These are phyloP conservation scores for Mycosarcoma mackinlayi DNA, from an alignment of 1,284 basidiomycete genomes.

Conservation along the genomic window DNA sequence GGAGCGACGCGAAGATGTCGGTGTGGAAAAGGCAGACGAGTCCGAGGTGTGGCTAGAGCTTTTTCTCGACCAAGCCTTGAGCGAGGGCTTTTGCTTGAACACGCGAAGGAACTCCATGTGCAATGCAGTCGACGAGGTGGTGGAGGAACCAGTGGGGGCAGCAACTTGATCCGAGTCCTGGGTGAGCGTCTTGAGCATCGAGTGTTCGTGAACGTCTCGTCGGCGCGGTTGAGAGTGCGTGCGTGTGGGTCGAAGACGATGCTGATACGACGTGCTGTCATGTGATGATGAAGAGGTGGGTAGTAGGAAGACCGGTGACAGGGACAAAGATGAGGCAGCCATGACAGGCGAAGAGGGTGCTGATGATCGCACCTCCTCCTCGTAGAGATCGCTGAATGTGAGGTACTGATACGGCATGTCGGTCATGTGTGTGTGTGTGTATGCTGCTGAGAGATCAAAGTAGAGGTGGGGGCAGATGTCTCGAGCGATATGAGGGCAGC, in stretches of 20 bases:
- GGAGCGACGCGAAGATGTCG: conserved; percentile 28
- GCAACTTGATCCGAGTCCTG: conserved; percentile 29
- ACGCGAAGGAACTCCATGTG: conserved; percentile 28
- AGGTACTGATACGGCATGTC: conserved; percentile 47
- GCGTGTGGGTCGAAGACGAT: conserved; percentile 2
- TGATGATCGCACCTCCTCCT: conserved; percentile 39
- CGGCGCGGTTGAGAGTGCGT: conserved; percentile 6
- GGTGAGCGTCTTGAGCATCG: conserved; percentile 28
- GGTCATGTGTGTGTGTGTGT: background rate
- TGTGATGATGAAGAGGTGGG: conserved; percentile 12
- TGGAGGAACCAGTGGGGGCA: conserved; percentile 1
- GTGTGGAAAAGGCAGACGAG: conserved; percentile 34
- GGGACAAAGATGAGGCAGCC: conserved; percentile 13
- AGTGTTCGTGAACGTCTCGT: conserved; percentile 10
- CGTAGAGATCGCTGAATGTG: conserved; percentile 51
- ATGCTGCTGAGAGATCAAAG: background rate
- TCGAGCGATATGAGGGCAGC: too few relatives aligned
- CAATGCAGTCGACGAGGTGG: background rate
- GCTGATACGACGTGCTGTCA: conserved; percentile 6
- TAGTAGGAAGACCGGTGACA: conserved; percentile 39
- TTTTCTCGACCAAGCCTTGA: conserved; percentile 8
- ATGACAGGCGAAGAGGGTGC: conserved; percentile 43
- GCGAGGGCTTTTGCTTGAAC: conserved; percentile 21
- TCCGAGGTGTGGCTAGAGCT: conserved; percentile 7
- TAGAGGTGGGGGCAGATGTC: background rate